Conservation (phyloP, 371 early-diverging fungal species). For the Blastocladiella emersonii region DNA sequence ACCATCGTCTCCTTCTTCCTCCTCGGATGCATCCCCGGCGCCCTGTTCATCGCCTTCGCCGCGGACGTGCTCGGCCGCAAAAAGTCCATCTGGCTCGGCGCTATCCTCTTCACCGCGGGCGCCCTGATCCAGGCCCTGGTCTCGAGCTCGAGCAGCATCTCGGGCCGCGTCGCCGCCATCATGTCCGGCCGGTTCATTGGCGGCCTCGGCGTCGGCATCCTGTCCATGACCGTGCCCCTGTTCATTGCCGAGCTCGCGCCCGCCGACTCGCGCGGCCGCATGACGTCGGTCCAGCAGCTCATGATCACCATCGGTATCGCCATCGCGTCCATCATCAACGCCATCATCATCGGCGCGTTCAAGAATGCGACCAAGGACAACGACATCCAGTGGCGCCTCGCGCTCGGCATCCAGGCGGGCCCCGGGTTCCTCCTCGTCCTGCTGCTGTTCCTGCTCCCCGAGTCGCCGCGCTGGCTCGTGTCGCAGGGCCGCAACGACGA, state of each 20-base stretch:
- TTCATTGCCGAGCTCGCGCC: conserved; percentile 87
- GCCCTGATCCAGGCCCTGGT: conserved; percentile 49
- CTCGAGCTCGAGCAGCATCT: not conserved
- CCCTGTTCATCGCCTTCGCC: conserved; percentile 11
- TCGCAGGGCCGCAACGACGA: conserved; percentile 48
- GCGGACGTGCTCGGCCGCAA: conserved; percentile 66
- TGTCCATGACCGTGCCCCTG: conserved; percentile 74
- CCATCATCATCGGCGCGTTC: conserved; percentile 13
- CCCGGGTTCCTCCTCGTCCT: conserved; percentile 51
- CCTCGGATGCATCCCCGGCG: conserved; percentile 7
- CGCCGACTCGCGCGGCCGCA: conserved; percentile 63
- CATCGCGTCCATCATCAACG: conserved; percentile 16
- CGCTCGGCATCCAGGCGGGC: conserved; percentile 61
- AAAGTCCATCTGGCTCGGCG: conserved; percentile 50
- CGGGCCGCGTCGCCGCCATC: conserved; percentile 35
- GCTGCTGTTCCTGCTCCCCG: conserved; percentile 65
- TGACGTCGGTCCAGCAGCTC: conserved; percentile 79
- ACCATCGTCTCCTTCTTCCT: conserved; percentile 6
- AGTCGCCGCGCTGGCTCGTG: conserved; percentile 81
- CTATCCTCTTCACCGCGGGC: conserved; percentile 53
- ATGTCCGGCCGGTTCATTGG: conserved; percentile 59
- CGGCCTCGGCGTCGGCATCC: conserved; percentile 73
- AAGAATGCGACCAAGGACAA: conserved; percentile 9
- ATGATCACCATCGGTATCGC: conserved; percentile 50
- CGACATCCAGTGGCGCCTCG: conserved; percentile 59